phyloP scores from a whole-genome alignment of 2,329 filamentous ascomycete genomes.

The Trichoderma simmonsii region DNA sequence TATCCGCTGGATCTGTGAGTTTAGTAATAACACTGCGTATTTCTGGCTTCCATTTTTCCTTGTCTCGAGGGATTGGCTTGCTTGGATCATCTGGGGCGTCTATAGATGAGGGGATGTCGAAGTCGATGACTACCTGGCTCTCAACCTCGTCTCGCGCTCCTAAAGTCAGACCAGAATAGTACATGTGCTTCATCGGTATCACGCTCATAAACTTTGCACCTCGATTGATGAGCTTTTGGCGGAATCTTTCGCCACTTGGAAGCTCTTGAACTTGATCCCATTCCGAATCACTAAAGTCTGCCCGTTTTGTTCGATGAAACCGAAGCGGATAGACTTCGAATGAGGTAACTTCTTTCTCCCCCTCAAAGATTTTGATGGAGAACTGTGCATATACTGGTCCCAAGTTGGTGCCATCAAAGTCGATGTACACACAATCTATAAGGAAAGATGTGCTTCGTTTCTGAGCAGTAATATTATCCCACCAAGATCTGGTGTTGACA shows the following conservation, averaged over 20 bases:
- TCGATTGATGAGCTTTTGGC: constrained; percentile 22
- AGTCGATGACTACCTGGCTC: constrained; percentile 16
- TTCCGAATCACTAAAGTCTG: background rate
- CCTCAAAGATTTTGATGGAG: constrained; percentile 26
- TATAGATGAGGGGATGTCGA: background rate
- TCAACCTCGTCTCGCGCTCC: constrained; percentile 7
- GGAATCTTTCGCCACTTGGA: background rate
- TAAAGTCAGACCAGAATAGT: constrained; percentile 23
- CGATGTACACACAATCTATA: constrained; percentile 26
- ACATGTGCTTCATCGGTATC: constrained; percentile 25
- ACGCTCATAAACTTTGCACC: constrained; percentile 26
- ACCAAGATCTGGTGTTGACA: background rate
- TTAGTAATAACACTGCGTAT: background rate
- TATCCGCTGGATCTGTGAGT: background rate
- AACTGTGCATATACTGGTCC: constrained; percentile 28
- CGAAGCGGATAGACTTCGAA: constrained; percentile 30
- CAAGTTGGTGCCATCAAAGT: constrained; percentile 31
- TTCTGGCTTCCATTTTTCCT: background rate
- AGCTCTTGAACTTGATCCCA: background rate
- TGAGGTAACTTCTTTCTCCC: constrained; percentile 24
- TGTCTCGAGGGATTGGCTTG: background rate
- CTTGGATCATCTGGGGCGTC: background rate
- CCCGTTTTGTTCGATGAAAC: background rate
- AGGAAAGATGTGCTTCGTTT: constrained; percentile 2
- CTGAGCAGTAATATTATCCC: background rate